Evolutionary conservation across 805 yeast genomes (phyloP).

Genomic region (Limtongia smithiae): DNA sequence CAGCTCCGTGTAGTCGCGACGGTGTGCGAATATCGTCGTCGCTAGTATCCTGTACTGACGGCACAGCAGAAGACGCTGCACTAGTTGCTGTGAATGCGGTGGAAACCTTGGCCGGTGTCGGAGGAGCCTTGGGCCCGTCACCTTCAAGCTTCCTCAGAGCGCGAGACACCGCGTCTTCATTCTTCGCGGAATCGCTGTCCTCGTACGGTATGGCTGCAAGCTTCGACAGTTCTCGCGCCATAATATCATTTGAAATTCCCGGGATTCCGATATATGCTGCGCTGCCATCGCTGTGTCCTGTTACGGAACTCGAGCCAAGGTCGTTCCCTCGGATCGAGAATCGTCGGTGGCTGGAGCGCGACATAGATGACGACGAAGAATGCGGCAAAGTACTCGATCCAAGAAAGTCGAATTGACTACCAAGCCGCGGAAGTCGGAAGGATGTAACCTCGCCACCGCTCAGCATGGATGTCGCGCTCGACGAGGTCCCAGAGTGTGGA

Average conservation of each 20-base stretch:
- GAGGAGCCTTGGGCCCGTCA: slow-evolving; percentile 35
- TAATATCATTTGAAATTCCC: slow-evolving; percentile 26
- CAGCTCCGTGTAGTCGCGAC: background rate
- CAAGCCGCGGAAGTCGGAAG: no score
- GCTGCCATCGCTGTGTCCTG: background rate
- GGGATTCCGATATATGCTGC: slow-evolving; percentile 14
- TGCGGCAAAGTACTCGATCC: no score
- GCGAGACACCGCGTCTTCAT: slow-evolving; percentile 36
- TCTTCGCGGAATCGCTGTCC: slow-evolving; percentile 52
- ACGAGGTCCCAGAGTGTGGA: no score
- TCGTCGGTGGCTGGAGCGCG: no score
- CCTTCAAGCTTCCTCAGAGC: slow-evolving; percentile 83
- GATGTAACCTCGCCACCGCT: background rate
- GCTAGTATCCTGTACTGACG: no score
- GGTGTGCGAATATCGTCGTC: background rate
- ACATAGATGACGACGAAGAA: background rate
- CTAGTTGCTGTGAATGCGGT: background rate
- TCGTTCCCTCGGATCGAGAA: background rate
- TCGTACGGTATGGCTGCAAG: slow-evolving; percentile 85
- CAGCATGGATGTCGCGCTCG: background rate
- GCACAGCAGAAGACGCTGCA: no score
- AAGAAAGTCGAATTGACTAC: no score
- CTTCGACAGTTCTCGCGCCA: slow-evolving; percentile 48
- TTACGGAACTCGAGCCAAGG: background rate
- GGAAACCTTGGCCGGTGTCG: slow-evolving; percentile 10